These are phyloP conservation scores for Fraxinus sp. DNA, from an alignment of 305 asterid species.

Conservation along the genomic window DNA sequence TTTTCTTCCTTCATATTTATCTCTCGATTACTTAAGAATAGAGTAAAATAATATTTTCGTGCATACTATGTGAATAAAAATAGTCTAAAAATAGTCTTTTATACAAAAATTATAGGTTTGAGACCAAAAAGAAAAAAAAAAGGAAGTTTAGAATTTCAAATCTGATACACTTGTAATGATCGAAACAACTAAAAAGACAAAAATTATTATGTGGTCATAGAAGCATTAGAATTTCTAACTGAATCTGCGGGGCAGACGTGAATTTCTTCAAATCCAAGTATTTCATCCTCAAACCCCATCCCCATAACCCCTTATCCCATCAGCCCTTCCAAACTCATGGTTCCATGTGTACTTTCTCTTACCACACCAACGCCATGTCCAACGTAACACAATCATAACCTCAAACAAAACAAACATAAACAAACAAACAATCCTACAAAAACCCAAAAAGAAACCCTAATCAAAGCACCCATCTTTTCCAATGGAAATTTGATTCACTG, in stretches of 20 bases:
- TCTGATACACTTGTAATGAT: background rate
- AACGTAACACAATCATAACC: constrained; percentile 31
- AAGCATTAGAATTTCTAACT: background rate
- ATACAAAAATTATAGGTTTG: background rate
- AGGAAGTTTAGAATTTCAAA: background rate
- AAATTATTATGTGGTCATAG: background rate
- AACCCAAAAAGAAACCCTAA: constrained; percentile 31
- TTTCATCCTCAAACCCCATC: constrained; percentile 2
- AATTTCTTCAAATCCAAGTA: background rate
- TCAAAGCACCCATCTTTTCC: constrained; percentile 31
- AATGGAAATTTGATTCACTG: constrained; percentile 6
- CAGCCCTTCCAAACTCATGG: constrained; percentile 5
- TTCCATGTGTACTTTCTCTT: constrained; percentile 19
- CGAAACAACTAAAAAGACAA: background rate
- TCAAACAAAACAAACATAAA: constrained; percentile 25
- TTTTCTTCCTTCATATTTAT: background rate
- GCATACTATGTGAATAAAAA: background rate
- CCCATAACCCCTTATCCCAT: background rate
- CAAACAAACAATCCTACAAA: constrained; percentile 17
- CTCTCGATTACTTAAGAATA: background rate
- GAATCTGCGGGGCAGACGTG: background rate
- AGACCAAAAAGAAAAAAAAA: background rate
- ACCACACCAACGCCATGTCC: constrained; percentile 13
- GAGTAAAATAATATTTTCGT: background rate
- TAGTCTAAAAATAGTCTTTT: background rate